Evolutionary conservation across 371 early-diverging fungal genomes (phyloP).

Genomic region (Umbelopsis sp.): DNA sequence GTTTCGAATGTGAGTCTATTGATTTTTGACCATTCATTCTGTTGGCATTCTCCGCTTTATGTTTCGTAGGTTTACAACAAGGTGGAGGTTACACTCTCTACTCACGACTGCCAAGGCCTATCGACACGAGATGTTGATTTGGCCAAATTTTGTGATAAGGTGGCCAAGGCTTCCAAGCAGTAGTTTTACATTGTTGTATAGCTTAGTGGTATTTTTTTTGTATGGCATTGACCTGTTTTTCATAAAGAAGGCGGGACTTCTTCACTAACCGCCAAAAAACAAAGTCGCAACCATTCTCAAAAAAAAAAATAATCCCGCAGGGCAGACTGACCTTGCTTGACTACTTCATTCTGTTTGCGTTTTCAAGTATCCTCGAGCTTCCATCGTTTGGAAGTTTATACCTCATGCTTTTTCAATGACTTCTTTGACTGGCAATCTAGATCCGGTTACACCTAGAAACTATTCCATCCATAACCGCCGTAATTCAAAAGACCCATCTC

Average conservation of each 20-base stretch:
- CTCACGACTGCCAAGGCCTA: constrained; percentile 90
- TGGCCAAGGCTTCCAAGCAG: constrained; percentile 18
- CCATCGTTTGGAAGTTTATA: neutral
- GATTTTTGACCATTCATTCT: neutral
- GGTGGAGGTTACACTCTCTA: constrained; percentile 86
- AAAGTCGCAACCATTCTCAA: neutral
- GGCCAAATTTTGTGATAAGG: constrained; percentile 72
- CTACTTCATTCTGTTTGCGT: neutral
- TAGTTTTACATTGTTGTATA: neutral
- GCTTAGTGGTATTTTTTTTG: too few relatives aligned
- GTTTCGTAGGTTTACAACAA: constrained; percentile 78
- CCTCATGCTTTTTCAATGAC: constrained; percentile 11
- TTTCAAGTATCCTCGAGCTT: neutral
- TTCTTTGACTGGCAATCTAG: neutral
- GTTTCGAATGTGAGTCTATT: neutral
- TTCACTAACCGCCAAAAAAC: neutral
- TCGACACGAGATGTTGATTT: constrained; percentile 79
- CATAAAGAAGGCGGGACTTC: neutral
- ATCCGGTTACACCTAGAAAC: neutral
- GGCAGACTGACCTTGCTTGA: neutral
- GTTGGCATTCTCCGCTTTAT: neutral
- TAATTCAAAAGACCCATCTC: neutral
- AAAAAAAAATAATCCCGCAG: neutral
- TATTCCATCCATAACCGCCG: neutral
- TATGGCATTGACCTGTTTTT: too few relatives aligned